Evolutionary conservation across 2,329 filamentous ascomycete genomes (phyloP), one percentile per base, ranked within the genome.

Genomic region (Chlorencoelia australis): DNA sequence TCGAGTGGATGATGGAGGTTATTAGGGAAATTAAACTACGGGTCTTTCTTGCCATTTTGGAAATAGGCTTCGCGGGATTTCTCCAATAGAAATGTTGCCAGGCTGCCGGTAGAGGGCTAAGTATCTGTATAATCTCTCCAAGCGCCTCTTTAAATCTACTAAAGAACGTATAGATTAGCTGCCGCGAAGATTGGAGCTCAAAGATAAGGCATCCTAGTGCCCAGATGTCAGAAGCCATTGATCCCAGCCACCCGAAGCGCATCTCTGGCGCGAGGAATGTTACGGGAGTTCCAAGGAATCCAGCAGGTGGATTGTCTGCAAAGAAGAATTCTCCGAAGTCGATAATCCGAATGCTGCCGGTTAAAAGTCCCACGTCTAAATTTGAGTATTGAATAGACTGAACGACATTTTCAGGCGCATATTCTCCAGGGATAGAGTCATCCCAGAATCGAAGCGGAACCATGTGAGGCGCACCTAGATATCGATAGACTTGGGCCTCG

Each of bases 301-400:
- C 2, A 2, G 45, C 40, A 6, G 40, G 33, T n/a, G n/a, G n/a
- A 9, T 31, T 7, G 2, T 33, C 16, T 13, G 29, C 33, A 4
- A 41, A 18, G n/a, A 45, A 47, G 2, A 41, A 30, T 3, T 42
- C 39, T 22, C 45, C 45, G 16, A 47, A 47, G 21, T 47, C 45
- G 11, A 47, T 45, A 14, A 47, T 45, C 25, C 42, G 37, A 13
- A 47, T 46, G 5, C 41, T 17, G 16, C 46, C 41, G 4, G 43
- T 39, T 14, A 47, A 20, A 40, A 40, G 46, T 13, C 27, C 30
- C 7, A 40, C 38, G 21, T 47, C 28, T 10, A 47, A 37, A 4
- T 20, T 19, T 14, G 40, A 44, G 38, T 45, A 42, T 4, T 37
- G 31, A n/a, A 47, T 45, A 7, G 41, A 31, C 10, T 21, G 30